phyloP scores from a whole-genome alignment of 2,329 filamentous ascomycete species.

The Botrytis sinoallii region DNA sequence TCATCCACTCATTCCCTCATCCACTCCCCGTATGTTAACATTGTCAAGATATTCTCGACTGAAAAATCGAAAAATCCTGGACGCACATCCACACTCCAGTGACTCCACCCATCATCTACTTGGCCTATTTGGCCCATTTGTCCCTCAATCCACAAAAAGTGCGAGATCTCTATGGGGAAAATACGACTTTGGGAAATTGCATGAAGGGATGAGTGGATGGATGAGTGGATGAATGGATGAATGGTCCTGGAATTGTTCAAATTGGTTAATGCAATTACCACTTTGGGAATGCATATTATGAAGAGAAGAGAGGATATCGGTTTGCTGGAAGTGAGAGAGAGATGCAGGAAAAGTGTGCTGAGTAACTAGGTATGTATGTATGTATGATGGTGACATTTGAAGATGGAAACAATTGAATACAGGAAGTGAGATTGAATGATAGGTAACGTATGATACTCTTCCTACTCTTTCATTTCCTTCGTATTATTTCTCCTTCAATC shows the following conservation, averaged over 20 bases:
- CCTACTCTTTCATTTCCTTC: not conserved
- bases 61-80: not conserved
- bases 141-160: not conserved
- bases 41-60: not conserved
- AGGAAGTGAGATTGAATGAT: not conserved
- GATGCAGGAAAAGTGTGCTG: not conserved
- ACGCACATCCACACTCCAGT: conserved; percentile 4
- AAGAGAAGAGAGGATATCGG: not conserved
- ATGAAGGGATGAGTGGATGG: not conserved
- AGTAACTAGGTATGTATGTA: not conserved
- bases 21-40: not conserved
- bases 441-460: not conserved
- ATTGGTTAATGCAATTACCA: not conserved
- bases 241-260: not conserved
- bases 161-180: not conserved
- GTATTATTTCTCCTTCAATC: not conserved
- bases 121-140: not conserved
- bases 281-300: not conserved
- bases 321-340: not conserved
- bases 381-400: not conserved
- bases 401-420: not conserved
- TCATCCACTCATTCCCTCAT: not conserved
- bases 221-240: not conserved
- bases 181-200: conserved; percentile 12
- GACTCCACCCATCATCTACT: not conserved